Percentiles rank a stretch among this genome's conserved stretches.
Conservation (phyloP, 352 stramenopile genomes). For the Phytophthora ohioensis region DNA sequence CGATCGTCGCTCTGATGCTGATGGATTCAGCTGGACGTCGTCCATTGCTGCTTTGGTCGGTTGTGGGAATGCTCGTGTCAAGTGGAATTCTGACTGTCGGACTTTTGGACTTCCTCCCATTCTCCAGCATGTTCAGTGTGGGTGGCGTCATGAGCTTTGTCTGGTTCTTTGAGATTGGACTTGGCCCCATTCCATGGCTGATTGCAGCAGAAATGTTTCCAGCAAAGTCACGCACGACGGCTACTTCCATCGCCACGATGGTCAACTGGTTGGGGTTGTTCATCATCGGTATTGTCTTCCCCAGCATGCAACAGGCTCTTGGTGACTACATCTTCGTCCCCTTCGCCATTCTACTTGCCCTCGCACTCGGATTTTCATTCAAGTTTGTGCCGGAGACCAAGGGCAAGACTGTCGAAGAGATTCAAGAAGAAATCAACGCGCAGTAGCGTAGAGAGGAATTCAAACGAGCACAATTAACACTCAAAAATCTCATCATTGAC, state of each 20-base stretch:
- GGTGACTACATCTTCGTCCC: constrained; percentile 90
- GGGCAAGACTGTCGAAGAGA: constrained; percentile 78
- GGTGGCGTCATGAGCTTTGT: constrained; percentile 78
- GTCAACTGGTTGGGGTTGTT: constrained; percentile 97
- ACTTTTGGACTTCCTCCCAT: constrained; percentile 63
- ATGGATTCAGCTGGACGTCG: constrained; percentile 77
- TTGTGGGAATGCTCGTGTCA: constrained; percentile 70
- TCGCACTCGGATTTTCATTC: constrained; percentile 77
- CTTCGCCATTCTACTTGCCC: constrained; percentile 82
- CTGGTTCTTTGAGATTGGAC: constrained; percentile 75
- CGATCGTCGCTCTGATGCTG: constrained; percentile 70
- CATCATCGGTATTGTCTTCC: constrained; percentile 94
- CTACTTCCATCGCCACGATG: constrained; percentile 93
- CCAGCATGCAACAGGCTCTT: constrained; percentile 85
- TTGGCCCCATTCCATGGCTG: constrained; percentile 95
- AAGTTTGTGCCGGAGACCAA: constrained; percentile 93
- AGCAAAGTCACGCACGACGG: constrained; percentile 89
- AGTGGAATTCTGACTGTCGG: constrained; percentile 67
- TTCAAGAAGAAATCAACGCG: constrained; percentile 57
- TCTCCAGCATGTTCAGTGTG: constrained; percentile 56
- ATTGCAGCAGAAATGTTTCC: constrained; percentile 97
- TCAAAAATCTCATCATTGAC: constrained; percentile 2
- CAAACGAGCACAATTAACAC: background rate
- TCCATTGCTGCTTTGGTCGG: constrained; percentile 70
- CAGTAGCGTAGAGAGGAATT: constrained; percentile 19